These are phyloP conservation scores for Aspergillus leporis DNA, from an alignment of 495 filamentous ascomycete species.

Conservation along the genomic window DNA sequence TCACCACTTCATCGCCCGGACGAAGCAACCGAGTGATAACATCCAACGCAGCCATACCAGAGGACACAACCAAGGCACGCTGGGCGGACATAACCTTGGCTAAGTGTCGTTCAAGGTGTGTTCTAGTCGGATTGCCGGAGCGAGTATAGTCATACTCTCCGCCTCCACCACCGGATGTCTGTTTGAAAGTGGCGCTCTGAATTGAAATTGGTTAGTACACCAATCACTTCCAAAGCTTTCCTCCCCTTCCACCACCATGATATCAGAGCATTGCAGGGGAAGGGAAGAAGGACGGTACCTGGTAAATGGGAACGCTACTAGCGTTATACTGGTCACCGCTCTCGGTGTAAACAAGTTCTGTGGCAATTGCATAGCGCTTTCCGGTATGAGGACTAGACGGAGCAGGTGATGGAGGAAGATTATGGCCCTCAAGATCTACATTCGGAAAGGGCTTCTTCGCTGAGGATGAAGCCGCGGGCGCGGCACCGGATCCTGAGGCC, in stretches of 20 bases:
- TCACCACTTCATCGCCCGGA: slow-evolving; percentile 95
- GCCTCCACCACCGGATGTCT: slow-evolving; percentile 73
- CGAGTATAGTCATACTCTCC: slow-evolving; percentile 97
- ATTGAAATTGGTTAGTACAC: slow-evolving; percentile 17
- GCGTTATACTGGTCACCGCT: slow-evolving; percentile 93
- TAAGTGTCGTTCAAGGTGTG: slow-evolving; percentile 92
- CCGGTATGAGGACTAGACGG: slow-evolving; percentile 87
- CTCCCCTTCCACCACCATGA: too few relatives aligned
- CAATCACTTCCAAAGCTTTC: background rate
- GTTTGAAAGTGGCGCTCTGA: slow-evolving; percentile 95
- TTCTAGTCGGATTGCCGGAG: slow-evolving; percentile 93
- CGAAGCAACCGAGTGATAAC: slow-evolving; percentile 92
- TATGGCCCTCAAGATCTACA: slow-evolving; percentile 83
- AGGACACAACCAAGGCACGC: slow-evolving; percentile 87
- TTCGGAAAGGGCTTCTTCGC: slow-evolving; percentile 69
- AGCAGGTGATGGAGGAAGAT: slow-evolving; percentile 90
- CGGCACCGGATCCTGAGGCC: slow-evolving; percentile 40
- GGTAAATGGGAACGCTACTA: slow-evolving; percentile 94
- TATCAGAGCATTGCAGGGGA: background rate
- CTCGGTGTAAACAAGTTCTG: slow-evolving; percentile 95
- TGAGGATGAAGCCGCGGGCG: slow-evolving; percentile 25
- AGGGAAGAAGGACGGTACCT: slow-evolving; percentile 45
- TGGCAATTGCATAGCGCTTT: slow-evolving; percentile 86
- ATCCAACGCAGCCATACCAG: slow-evolving; percentile 95
- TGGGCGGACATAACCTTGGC: slow-evolving; percentile 98